Conservation (phyloP, 495 filamentous ascomycete genomes). For the Aspergillus sparsus region DNA sequence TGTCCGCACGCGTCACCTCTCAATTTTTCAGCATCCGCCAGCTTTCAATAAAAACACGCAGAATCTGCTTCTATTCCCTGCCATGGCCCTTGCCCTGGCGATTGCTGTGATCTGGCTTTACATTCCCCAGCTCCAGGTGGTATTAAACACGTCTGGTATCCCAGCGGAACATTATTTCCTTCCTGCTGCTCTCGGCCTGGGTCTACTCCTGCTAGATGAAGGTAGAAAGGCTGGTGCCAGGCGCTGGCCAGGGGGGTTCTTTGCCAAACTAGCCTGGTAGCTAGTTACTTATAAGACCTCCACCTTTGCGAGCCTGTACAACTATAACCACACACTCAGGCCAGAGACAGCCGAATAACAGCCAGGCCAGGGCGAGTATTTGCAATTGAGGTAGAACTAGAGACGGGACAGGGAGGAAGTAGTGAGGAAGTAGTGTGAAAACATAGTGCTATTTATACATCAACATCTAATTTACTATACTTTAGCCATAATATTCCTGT, state of each 20-base stretch:
- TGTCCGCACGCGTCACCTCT: constrained; percentile 62
- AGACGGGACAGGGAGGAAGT: too few species aligned
- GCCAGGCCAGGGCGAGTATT: too few species aligned
- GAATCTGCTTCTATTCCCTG: constrained; percentile 65
- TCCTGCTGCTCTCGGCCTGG: constrained; percentile 62
- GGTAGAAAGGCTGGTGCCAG: constrained; percentile 23
- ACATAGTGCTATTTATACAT: too few species aligned
- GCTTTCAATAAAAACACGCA: constrained; percentile 56
- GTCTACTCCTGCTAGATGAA: constrained; percentile 48
- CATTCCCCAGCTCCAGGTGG: background rate
- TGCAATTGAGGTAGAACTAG: too few species aligned
- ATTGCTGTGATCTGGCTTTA: constrained; percentile 47
- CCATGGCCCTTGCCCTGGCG: constrained; percentile 60
- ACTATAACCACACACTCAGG: too few species aligned
- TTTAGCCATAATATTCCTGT: too few species aligned
- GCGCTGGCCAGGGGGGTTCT: constrained; percentile 25
- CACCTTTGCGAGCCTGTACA: too few species aligned
- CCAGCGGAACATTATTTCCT: constrained; percentile 68
- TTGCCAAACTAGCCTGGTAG: constrained; percentile 29
- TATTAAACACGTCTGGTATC: constrained; percentile 47
- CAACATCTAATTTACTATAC: too few species aligned
- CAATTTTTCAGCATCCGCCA: constrained; percentile 66
- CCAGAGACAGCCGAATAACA: too few species aligned
- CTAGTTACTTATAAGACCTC: too few species aligned
- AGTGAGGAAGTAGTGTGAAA: too few species aligned